phyloP scores from a whole-genome alignment of 1,139 yeast genomes.

The Taphrina confusa region DNA sequence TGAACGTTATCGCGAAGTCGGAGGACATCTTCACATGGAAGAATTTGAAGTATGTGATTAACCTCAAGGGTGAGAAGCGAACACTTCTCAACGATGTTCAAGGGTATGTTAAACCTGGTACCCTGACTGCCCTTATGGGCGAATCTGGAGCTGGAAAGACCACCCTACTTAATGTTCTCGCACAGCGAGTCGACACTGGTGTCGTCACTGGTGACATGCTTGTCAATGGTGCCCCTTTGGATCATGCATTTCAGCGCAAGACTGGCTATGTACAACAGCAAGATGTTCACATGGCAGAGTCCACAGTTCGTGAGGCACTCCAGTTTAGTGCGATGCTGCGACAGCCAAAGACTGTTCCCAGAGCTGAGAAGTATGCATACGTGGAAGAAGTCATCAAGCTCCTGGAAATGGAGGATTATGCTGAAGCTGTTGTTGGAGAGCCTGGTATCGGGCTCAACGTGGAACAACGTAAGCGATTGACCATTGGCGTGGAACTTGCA shows the following conservation, averaged over 20 bases:
- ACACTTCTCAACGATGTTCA: slow-evolving; percentile 57
- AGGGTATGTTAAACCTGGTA: slow-evolving; percentile 74
- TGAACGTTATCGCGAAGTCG: slow-evolving; percentile 22
- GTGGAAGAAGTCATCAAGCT: slow-evolving; percentile 70
- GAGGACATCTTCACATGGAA: slow-evolving; percentile 52
- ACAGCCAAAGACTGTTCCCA: slow-evolving; percentile 60
- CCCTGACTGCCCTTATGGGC: slow-evolving; percentile 79
- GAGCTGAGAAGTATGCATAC: slow-evolving; percentile 63
- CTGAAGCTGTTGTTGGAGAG: slow-evolving; percentile 81
- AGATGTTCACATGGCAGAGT: slow-evolving; percentile 68
- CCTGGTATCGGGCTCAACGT: slow-evolving; percentile 79
- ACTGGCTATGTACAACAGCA: slow-evolving; percentile 85
- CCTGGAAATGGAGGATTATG: slow-evolving; percentile 69
- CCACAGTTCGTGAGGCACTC: slow-evolving; percentile 79
- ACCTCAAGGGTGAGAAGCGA: slow-evolving; percentile 51
- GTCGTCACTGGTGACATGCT: slow-evolving; percentile 72
- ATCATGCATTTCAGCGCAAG: slow-evolving; percentile 71
- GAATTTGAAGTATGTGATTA: slow-evolving; percentile 52
- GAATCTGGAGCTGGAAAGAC: slow-evolving; percentile 90
- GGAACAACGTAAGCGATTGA: slow-evolving; percentile 80
- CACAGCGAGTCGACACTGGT: slow-evolving; percentile 77
- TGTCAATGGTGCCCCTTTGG: slow-evolving; percentile 69
- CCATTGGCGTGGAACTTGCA: slow-evolving; percentile 83
- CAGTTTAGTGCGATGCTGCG: slow-evolving; percentile 71
- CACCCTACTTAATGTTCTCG: slow-evolving; percentile 70